Evolutionary conservation across 1,284 basidiomycete species (phyloP), one percentile per base, ranked within the genome.

Genomic region (Coniophora puteana): DNA sequence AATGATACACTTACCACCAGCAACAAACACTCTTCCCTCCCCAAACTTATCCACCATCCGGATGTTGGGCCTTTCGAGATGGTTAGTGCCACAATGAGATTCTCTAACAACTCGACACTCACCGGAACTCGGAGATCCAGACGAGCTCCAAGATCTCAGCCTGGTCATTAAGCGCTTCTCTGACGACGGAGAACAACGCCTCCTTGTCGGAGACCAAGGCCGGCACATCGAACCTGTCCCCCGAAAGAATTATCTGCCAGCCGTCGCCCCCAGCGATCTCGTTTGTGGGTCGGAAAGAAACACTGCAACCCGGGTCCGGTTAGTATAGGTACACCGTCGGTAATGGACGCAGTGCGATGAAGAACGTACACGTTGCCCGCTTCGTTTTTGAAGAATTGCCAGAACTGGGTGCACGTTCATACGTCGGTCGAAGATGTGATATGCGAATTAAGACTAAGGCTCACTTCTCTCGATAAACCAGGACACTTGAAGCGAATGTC

Each of bases 41-140:
- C 43, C 46, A 44, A 70, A 62, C 31, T 56, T 56, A 27, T 65
- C 54, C 2, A 61, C 61, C 58, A 67, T 63, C 5, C 66, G 46
- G 32, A 68, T 62, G 43, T 66, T 68, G 1, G 63, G 59, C 21
- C 67, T 69, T n/a, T 14, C 8, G 13, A 36, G 22, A 25, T n/a
- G 13, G 8, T 2, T n/a, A n/a, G 8, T 31, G 29, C n/a, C 10
- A 22, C 5, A 18, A 4, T 8, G 20, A 22, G 12, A 11, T 28
- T 5, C 11, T 39, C 41, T 13, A 37, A 28, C 12, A n/a, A 36
- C 16, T 12, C 17, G 21, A 24, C 0, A 42, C 53, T 18, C 43
- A 62, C 62, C 46, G 53, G 38, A 46, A 61, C 22, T 59, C 47
- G 4, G 46, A 43, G 4, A 53, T 18, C 48, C 48, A 54, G 6